A percentile compares a stretch with the other conserved stretches of the same genome.
phyloP scores from a whole-genome alignment of 305 asterid species.

The Solanum hybrid region DNA sequence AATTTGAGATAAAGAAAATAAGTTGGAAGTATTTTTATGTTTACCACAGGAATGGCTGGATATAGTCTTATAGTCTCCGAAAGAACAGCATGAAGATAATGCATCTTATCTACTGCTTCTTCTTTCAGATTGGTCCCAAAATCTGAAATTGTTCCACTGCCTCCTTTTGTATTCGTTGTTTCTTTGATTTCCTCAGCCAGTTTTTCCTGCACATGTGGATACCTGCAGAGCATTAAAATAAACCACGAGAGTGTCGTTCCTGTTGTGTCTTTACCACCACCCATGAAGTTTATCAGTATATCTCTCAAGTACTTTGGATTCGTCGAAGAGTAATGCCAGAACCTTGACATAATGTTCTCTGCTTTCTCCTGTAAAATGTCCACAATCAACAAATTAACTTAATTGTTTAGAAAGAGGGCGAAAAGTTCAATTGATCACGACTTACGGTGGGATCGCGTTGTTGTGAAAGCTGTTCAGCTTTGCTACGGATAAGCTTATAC shows the following conservation, averaged over 20 bases:
- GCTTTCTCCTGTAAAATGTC: not conserved
- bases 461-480: slow-evolving; percentile 27
- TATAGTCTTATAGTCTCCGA: slow-evolving; percentile 59
- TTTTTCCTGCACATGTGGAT: slow-evolving; percentile 29
- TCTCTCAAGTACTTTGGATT: slow-evolving; percentile 28
- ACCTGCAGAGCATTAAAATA: slow-evolving; percentile 32
- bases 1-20: not conserved
- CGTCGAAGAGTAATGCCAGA: slow-evolving; percentile 20
- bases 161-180: slow-evolving; percentile 11
- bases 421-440: not conserved
- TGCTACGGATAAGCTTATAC: slow-evolving; percentile 35
- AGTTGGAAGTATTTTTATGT: not conserved
- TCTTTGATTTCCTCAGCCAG: slow-evolving; percentile 20
- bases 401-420: not conserved
- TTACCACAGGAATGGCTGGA: slow-evolving; percentile 71
- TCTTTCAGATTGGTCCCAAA: slow-evolving; percentile 7
- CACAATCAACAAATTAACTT: not conserved
- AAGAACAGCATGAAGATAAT: slow-evolving; percentile 54
- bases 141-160: slow-evolving; percentile 9
- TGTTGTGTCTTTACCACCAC: slow-evolving; percentile 33
- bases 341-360: slow-evolving; percentile 33
- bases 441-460: not conserved
- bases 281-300: slow-evolving; percentile 15
- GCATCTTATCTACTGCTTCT: slow-evolving; percentile 27
- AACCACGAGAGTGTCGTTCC: slow-evolving; percentile 39